Evolutionary conservation across 2,329 filamentous ascomycete genomes (phyloP), one percentile per base, ranked within the genome.

Genomic region (Emericellopsis cladophorae): DNA sequence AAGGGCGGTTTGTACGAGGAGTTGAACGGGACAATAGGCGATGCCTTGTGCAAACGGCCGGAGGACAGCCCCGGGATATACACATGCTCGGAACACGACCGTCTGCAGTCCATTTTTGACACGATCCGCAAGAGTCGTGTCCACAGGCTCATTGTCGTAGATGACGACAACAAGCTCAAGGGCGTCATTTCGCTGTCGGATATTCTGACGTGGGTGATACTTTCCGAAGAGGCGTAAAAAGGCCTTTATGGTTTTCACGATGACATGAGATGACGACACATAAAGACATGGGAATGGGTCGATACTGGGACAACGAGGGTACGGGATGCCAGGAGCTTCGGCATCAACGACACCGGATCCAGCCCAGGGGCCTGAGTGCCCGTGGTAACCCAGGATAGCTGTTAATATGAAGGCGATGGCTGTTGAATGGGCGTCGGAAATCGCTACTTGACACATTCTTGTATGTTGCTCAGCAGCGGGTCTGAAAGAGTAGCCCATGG

Each of bases 1-100:
- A 94, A 93, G 62, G 88, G 87, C 18, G 88, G 89, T 16, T 79
- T 79, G 31, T 96, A 96, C 55, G 92, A 96, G 48, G 90, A 95
- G 49, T 69, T 98, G 42, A 80, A 83, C 44, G 76, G 88, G 16
- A 85, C 76, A 7, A 85, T 96, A 5, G 92, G 90, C 35, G 89
- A 95, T 46, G 90, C 90, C 2, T 67, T 96, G 42, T 80, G 86
- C 51, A 93, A 84, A 59, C 77, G 90, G 46, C 78, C 86, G 11
- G 84, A 93, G 40, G 90, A 95, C 51, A 95, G 95, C 54, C 83
- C 88, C 1, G 92, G 93, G 35, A 96, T 98, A 48, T 96, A 95
- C 62, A 96, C 90, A 1, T 98, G 92, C 66, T 86, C 81, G 36
- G 74, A 92, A 47, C 82, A 93, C 46, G 92, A 98, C 61, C 81